Percentiles rank a stretch among this genome's conserved stretches.
Evolutionary conservation across 1,284 basidiomycete genomes (phyloP).

Genomic region (Cerioporus squamosus): DNA sequence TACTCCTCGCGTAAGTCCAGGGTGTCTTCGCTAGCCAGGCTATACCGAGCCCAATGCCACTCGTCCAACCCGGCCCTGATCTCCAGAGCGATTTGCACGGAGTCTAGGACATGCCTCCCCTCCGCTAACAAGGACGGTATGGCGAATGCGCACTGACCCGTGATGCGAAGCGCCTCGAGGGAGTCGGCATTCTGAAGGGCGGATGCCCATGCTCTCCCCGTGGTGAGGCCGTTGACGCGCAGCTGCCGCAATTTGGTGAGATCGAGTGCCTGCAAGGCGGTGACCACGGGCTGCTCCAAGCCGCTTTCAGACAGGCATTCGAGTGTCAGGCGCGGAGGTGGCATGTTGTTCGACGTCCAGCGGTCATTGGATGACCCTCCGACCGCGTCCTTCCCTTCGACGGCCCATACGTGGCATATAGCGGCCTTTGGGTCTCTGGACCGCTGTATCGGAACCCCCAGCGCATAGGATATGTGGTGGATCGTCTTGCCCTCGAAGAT

Average conservation of each 20-base stretch:
- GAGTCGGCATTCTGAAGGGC: background rate
- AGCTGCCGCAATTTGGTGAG: background rate
- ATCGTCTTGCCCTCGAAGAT: background rate
- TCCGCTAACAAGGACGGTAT: background rate
- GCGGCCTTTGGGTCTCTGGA: background rate
- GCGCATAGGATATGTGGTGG: background rate
- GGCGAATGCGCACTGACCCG: background rate
- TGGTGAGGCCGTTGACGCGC: background rate
- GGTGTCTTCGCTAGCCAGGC: background rate
- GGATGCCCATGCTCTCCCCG: background rate
- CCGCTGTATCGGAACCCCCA: background rate
- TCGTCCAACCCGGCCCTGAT: background rate
- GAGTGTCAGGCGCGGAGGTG: background rate
- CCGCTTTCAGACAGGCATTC: background rate
- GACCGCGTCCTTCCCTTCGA: background rate
- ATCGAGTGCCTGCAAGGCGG: background rate
- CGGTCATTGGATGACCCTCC: background rate
- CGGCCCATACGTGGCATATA: background rate
- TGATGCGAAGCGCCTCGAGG: background rate
- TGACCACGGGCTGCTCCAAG: background rate
- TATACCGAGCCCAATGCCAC: conserved; percentile 1
- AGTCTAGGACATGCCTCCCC: background rate
- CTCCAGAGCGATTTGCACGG: background rate
- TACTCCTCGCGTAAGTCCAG: background rate
- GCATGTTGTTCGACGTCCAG: background rate